phyloP scores from a whole-genome alignment of 441 rosid species.

The Jatropha podagrica region DNA sequence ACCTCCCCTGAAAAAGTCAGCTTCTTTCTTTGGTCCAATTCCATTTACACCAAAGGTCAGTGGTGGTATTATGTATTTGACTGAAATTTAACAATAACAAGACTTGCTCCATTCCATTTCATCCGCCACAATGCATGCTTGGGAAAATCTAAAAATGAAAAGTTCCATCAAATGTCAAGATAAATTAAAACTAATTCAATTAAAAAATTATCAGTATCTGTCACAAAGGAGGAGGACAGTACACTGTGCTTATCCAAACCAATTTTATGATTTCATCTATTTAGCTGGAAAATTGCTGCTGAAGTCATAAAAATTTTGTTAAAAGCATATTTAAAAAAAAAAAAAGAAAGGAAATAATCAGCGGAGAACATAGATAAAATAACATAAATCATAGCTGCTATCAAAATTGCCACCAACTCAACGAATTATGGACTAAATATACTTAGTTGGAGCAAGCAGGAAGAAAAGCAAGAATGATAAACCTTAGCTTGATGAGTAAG shows the following conservation, averaged over 20 bases:
- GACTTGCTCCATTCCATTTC: slow-evolving; percentile 18
- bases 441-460: slow-evolving; percentile 28
- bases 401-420: slow-evolving; percentile 16
- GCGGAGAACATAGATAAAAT: slow-evolving; percentile 10
- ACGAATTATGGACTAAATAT: slow-evolving; percentile 19
- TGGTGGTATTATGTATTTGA: slow-evolving; percentile 14
- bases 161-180: slow-evolving; percentile 11
- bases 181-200: slow-evolving; percentile 10
- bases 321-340: background rate
- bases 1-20: slow-evolving; percentile 17
- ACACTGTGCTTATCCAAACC: slow-evolving; percentile 22
- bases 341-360: background rate
- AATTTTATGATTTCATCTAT: slow-evolving; percentile 24
- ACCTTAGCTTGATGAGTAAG: slow-evolving; percentile 65
- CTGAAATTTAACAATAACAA: slow-evolving; percentile 6
- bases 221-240: slow-evolving; percentile 14
- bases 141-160: slow-evolving; percentile 20
- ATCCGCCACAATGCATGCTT: slow-evolving; percentile 16
- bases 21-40: slow-evolving; percentile 18
- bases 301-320: slow-evolving; percentile 17
- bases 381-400: slow-evolving; percentile 18
- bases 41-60: slow-evolving; percentile 24
- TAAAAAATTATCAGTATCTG: slow-evolving; percentile 6
- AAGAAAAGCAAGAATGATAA: slow-evolving; percentile 48
- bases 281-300: slow-evolving; percentile 20